Conservation (phyloP, 495 filamentous ascomycete species). For the Xylaria curta region DNA sequence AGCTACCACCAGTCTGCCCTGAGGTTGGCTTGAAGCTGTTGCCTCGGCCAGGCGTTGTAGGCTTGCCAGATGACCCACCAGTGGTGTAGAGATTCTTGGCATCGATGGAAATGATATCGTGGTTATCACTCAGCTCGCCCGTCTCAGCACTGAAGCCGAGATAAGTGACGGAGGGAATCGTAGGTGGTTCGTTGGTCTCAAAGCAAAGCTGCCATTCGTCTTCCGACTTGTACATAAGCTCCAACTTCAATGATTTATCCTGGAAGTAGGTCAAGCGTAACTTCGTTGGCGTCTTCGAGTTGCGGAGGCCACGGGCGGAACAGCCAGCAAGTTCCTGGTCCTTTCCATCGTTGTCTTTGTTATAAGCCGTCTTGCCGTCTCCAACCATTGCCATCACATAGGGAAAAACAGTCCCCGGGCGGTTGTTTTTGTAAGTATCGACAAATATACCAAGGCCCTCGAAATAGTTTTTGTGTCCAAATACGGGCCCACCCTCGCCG, state of each 20-base stretch:
- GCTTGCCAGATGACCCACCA: conserved; percentile 48
- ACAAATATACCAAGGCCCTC: conserved; percentile 97
- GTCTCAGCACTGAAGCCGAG: conserved; percentile 96
- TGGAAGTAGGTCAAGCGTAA: conserved; percentile 93
- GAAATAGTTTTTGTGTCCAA: conserved; percentile 86
- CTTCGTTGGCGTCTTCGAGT: conserved; percentile 79
- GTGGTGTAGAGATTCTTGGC: conserved; percentile 87
- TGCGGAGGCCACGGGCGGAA: conserved; percentile 89
- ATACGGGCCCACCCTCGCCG: conserved; percentile 78
- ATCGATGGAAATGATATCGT: conserved; percentile 90
- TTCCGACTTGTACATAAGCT: conserved; percentile 90
- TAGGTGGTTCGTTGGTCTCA: conserved; percentile 71
- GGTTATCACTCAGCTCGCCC: conserved; percentile 95
- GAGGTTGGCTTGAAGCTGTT: conserved; percentile 42
- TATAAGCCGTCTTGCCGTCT: conserved; percentile 87
- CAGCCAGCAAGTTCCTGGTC: conserved; percentile 91
- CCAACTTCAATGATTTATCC: conserved; percentile 88
- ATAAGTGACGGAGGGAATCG: conserved; percentile 89
- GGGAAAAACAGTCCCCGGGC: conserved; percentile 92
- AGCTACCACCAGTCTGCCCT: conserved; percentile 66
- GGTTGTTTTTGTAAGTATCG: conserved; percentile 99
- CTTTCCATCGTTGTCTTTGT: conserved; percentile 95
- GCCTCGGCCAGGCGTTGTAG: conserved; percentile 46
- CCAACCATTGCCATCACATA: conserved; percentile 99
- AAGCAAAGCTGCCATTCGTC: conserved; percentile 92